Percentiles rank a stretch among this genome's conserved stretches.
phyloP scores from a whole-genome alignment of 306 rosid species.

The Acacia confusa region DNA sequence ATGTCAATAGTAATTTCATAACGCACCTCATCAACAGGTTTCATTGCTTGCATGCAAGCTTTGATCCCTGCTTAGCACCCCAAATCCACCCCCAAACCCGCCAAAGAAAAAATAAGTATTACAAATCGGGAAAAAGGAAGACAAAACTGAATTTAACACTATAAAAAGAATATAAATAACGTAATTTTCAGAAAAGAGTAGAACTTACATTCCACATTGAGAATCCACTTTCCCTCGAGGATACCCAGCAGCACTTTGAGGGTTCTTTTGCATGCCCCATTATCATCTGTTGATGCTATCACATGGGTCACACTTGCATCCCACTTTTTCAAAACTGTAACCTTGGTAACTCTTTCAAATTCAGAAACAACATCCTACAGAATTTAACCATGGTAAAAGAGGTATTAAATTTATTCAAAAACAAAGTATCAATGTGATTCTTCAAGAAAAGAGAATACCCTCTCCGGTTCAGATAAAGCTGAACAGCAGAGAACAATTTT shows the following conservation, averaged over 20 bases:
- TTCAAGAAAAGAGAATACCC: slow-evolving; percentile 52
- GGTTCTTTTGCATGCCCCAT: slow-evolving; percentile 87
- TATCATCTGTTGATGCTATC: slow-evolving; percentile 80
- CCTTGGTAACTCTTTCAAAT: slow-evolving; percentile 64
- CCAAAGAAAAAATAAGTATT: slow-evolving; percentile 1
- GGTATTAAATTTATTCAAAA: background rate
- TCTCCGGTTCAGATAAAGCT: slow-evolving; percentile 70
- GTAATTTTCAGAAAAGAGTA: slow-evolving; percentile 8
- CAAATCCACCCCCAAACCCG: background rate
- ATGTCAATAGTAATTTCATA: slow-evolving; percentile 69
- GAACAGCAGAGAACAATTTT: slow-evolving; percentile 86
- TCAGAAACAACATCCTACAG: slow-evolving; percentile 70
- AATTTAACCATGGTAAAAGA: slow-evolving; percentile 24
- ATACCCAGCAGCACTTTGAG: slow-evolving; percentile 88
- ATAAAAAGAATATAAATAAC: background rate
- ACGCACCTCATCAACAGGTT: slow-evolving; percentile 63
- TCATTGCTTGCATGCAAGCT: slow-evolving; percentile 64
- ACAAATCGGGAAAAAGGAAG: background rate
- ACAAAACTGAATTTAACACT: background rate
- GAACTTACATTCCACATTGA: slow-evolving; percentile 65
- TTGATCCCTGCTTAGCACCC: slow-evolving; percentile 64
- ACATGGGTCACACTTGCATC: slow-evolving; percentile 82
- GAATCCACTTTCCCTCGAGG: slow-evolving; percentile 92
- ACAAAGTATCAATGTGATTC: background rate
- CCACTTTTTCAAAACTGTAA: slow-evolving; percentile 71